Conservation (phyloP, 2,329 filamentous ascomycete genomes). For the Penicillium sp. region DNA sequence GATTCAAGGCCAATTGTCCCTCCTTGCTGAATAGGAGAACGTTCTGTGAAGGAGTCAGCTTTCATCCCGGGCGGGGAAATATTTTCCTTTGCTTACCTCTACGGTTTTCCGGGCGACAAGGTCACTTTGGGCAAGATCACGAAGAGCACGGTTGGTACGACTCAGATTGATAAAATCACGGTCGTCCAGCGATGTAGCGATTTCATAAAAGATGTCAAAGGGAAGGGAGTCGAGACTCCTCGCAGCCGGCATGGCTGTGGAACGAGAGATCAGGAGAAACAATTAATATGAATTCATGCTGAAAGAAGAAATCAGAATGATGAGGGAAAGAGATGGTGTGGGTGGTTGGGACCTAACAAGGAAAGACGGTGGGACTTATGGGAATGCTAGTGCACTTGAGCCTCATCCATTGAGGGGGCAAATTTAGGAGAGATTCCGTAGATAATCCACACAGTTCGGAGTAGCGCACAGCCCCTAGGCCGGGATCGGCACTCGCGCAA, state of each 20-base stretch:
- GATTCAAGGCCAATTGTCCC: slow-evolving; percentile 40
- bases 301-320: background rate
- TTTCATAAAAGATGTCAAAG: slow-evolving; percentile 64
- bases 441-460: background rate
- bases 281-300: background rate
- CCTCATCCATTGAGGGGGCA: background rate
- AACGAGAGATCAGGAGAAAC: background rate
- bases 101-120: slow-evolving; percentile 59
- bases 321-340: background rate
- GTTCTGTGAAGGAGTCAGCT: slow-evolving; percentile 32
- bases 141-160: slow-evolving; percentile 53
- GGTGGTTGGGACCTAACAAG: background rate
- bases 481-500: background rate
- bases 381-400: background rate
- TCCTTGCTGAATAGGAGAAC: slow-evolving; percentile 47
- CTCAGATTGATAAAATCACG: slow-evolving; percentile 61
- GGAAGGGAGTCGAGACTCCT: slow-evolving; percentile 52
- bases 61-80: background rate
- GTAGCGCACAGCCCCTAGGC: background rate
- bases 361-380: background rate
- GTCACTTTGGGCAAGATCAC: slow-evolving; percentile 53
- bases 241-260: slow-evolving; percentile 5
- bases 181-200: slow-evolving; percentile 56
- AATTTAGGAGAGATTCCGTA: background rate
- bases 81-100: slow-evolving; percentile 47